Conservation (phyloP, 345 rosid genomes). For the Raphanus raphanistrum region DNA sequence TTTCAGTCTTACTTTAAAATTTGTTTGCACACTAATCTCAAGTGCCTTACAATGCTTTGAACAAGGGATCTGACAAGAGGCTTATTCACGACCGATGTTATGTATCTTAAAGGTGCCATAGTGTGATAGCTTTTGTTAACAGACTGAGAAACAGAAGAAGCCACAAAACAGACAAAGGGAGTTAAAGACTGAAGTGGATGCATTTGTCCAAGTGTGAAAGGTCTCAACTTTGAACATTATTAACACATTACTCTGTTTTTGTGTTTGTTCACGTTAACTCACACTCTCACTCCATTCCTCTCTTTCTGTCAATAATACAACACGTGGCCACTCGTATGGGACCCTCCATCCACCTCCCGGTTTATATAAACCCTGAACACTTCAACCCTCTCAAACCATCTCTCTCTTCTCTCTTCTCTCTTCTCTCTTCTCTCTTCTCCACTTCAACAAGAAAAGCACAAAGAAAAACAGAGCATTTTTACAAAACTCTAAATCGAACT, state of each 20-base stretch:
- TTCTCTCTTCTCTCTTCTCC: constrained; percentile 20
- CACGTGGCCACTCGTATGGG: constrained; percentile 33
- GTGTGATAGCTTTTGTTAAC: constrained; percentile 11
- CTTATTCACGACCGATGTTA: neutral
- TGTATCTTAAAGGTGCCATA: constrained; percentile 9
- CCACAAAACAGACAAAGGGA: constrained; percentile 3
- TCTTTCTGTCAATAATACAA: constrained; percentile 22
- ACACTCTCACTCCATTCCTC: constrained; percentile 25
- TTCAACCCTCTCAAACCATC: constrained; percentile 40
- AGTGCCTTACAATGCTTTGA: neutral
- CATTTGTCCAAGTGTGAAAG: constrained; percentile 34
- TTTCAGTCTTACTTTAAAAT: neutral
- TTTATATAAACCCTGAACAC: constrained; percentile 38
- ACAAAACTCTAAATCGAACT: constrained; percentile 12
- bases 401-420: constrained; percentile 22
- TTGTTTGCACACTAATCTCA: neutral
- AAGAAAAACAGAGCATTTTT: constrained; percentile 29
- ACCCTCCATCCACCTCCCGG: constrained; percentile 26
- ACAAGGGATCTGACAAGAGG: neutral
- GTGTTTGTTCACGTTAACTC: neutral
- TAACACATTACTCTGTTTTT: constrained; percentile 5
- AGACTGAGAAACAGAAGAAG: constrained; percentile 20
- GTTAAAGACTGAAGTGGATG: constrained; percentile 27
- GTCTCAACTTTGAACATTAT: constrained; percentile 17
- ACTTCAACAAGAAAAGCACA: neutral